These are phyloP conservation scores for Aotearoamyces nothofagi DNA, from an alignment of 2,329 filamentous ascomycete genomes.

Conservation along the genomic window DNA sequence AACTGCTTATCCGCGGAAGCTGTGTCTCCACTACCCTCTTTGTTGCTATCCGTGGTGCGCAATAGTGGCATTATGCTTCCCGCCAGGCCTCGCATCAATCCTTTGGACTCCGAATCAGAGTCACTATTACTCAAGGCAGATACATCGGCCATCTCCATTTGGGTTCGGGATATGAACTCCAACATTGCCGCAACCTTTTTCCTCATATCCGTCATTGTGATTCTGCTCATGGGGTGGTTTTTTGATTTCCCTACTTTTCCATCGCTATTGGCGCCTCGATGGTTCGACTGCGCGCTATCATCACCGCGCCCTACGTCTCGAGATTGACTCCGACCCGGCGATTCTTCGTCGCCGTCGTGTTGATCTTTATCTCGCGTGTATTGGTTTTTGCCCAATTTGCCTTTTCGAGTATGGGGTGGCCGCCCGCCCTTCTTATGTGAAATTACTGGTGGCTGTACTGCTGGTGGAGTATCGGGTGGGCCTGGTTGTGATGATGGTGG, in stretches of 20 bases:
- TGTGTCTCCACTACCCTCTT: slow-evolving; percentile 20
- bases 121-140: slow-evolving; percentile 26
- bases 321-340: slow-evolving; percentile 35
- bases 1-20: slow-evolving; percentile 11
- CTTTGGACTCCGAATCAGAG: slow-evolving; percentile 16
- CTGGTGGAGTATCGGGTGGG: slow-evolving; percentile 31
- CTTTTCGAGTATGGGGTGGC: slow-evolving; percentile 49
- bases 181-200: slow-evolving; percentile 70
- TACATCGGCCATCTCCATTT: slow-evolving; percentile 70
- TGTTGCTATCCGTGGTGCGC: slow-evolving; percentile 13
- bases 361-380: slow-evolving; percentile 63
- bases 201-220: slow-evolving; percentile 80
- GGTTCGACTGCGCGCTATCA: slow-evolving; percentile 32
- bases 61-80: slow-evolving; percentile 17
- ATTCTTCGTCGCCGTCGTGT: slow-evolving; percentile 33
- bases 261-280: slow-evolving; percentile 21
- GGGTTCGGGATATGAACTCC: slow-evolving; percentile 79
- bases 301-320: slow-evolving; percentile 24
- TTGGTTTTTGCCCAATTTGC: slow-evolving; percentile 60
- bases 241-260: slow-evolving; percentile 17
- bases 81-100: slow-evolving; percentile 19
- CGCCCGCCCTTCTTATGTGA: slow-evolving; percentile 47
- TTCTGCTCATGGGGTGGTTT: slow-evolving; percentile 34
- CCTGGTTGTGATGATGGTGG: slow-evolving; percentile 31
- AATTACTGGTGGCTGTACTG: slow-evolving; percentile 23